Base-by-base conservation (phyloP, 2,329 filamentous ascomycete genomes). In the Stachybotrys echinatus region DNA sequence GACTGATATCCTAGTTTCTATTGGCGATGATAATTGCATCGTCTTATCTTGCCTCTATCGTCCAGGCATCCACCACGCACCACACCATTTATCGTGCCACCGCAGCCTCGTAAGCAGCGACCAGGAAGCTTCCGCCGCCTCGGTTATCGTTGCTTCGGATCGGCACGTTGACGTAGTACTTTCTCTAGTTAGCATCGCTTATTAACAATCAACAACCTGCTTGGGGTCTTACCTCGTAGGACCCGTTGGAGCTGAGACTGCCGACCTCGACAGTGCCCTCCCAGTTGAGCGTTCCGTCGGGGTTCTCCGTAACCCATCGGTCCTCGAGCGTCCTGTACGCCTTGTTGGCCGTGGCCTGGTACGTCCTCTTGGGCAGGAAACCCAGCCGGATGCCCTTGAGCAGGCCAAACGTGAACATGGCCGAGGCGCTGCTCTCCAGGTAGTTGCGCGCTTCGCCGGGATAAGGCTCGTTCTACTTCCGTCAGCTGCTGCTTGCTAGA, bases 341-440 rank as follows among this genome's bases (percentile, higher is more conserved):
- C 22, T 53, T 51, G 22, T 23, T 42, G 1, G 58, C 56, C 4
- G 47, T 48, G 0, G 23, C 49, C 2, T 54, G 42, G 7, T 57
- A 63, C 0, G 53, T 48, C 2, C 14, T 40, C 0, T 52, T 50
- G 6, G 51, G 45, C 3, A 63, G 40, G 7, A 51, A 55, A 2
- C 59, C 61, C 1, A 58, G n/a, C 1, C 54, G 42, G 6, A 64
- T 42, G 1, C 55, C 77, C 52, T 69, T 75, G 12, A 81, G 58
- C 47, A 80, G 57, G 0, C 74, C 71, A 51, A 76, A 79, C 0
- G 71, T 69, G 53, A 81, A 81, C 75, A 83, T 80, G 3, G 77
- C 76, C 1, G 76, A 75, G 1, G 72, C 80, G 39, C 77, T 79
- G 20, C 74, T 76, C 61, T 84, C 78, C 45, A 83, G 77, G 56